Conservation (phyloP, 2,329 filamentous ascomycete genomes). For the Bipolaris bicolor region DNA sequence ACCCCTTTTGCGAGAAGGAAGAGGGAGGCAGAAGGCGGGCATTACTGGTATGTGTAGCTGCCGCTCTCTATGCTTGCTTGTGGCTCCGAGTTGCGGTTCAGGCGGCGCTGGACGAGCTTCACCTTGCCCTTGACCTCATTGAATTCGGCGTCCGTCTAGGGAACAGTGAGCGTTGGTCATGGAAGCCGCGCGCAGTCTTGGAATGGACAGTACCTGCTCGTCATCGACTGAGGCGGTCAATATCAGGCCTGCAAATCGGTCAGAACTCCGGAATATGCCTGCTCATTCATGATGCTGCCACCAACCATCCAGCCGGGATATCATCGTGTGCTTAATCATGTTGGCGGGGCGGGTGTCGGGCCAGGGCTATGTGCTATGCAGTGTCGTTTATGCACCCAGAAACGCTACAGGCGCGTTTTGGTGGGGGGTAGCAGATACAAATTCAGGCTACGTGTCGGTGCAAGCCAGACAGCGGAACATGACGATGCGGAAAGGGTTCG, state of each 20-base stretch:
- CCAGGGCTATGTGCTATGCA: neutral
- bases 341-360: conserved; percentile 3
- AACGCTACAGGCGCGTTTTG: neutral
- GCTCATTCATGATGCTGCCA: conserved; percentile 8
- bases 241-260: conserved; percentile 73
- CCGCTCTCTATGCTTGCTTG: conserved; percentile 92
- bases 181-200: neutral
- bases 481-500: conserved; percentile 33
- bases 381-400: neutral
- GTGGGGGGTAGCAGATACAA: neutral
- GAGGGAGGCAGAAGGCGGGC: conserved; percentile 32
- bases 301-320: conserved; percentile 86
- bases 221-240: conserved; percentile 95
- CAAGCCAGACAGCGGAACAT: conserved; percentile 19
- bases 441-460: conserved; percentile 43
- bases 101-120: conserved; percentile 85
- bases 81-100: conserved; percentile 86
- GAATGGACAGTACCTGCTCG: conserved; percentile 64
- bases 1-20: neutral
- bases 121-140: conserved; percentile 88
- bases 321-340: conserved; percentile 93
- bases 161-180: conserved; percentile 20
- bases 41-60: conserved; percentile 83
- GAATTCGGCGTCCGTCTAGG: conserved; percentile 73
- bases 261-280: conserved; percentile 17